phyloP scores from a whole-genome alignment of 1,284 basidiomycete genomes.

The Exobasidium cylindrosporum region DNA sequence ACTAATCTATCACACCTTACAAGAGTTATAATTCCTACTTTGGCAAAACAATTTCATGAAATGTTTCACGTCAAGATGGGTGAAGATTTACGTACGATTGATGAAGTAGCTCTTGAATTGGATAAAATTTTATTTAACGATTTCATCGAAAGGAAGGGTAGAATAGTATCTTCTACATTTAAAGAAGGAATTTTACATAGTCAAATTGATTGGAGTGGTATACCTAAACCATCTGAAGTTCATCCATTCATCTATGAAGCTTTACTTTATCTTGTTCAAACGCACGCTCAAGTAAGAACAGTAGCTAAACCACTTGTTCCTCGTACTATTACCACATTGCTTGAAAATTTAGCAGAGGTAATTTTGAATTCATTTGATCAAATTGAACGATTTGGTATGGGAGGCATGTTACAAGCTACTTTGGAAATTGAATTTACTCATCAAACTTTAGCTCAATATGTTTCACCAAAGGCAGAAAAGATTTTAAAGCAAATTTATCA shows the following conservation, averaged over 20 bases:
- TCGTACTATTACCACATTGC: conserved; percentile 75
- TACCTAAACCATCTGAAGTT: conserved; percentile 80
- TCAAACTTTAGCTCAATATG: conserved; percentile 84
- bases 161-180: conserved; percentile 68
- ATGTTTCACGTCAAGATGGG: conserved; percentile 72
- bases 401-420: conserved; percentile 97
- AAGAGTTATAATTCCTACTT: conserved; percentile 68
- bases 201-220: conserved; percentile 85
- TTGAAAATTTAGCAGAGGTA: conserved; percentile 77
- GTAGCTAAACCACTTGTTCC: conserved; percentile 74
- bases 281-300: conserved; percentile 84
- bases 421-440: conserved; percentile 99
- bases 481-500: conserved; percentile 87
- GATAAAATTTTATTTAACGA: conserved; percentile 84
- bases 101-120: conserved; percentile 74
- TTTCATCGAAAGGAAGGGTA: conserved; percentile 75
- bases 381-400: conserved; percentile 88
- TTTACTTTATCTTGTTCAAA: conserved; percentile 80
- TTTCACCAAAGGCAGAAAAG: conserved; percentile 73
- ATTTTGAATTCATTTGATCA: conserved; percentile 79
- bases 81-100: conserved; percentile 74
- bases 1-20: conserved; percentile 82
- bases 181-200: conserved; percentile 74
- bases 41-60: conserved; percentile 76
- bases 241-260: conserved; percentile 89